Evolutionary conservation across 2,329 filamentous ascomycete genomes (phyloP), one percentile per base, ranked within the genome.

Genomic region (Exophiala dermatitidis): DNA sequence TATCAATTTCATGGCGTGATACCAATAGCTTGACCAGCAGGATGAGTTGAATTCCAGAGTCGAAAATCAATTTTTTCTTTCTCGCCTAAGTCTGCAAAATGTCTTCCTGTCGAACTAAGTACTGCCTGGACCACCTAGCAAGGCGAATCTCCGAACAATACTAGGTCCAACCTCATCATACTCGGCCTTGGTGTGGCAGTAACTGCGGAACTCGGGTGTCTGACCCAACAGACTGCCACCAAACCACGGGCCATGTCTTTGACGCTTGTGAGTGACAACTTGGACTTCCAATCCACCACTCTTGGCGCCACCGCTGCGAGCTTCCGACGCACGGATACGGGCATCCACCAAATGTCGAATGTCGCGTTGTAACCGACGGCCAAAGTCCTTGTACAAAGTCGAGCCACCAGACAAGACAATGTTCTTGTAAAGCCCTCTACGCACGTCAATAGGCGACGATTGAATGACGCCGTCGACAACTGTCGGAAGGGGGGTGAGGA

Each of bases 351-450:
- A 75, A 68, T 96, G 89, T 73, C 93, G 88, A 68, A 98, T 98
- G 68, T 98, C 94, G 68, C 93, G 84, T 75, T 98, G 94, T 76
- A 98, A 78, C 68, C 93, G 83, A 62, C 93, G 84, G 29, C 93
- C 93, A 72, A 98, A 98, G 73, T 98, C 90, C 74, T 97, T 96
- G 81, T 97, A 98, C 58, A 98, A 77, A 26, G 93, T 98, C 63
- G 90, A 96, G 65, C 93, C 93, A 68, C 93, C 93, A 2, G 91
- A 97, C 36, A 98, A 79, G 34, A 98, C 93, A 73, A 98, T 98
- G 74, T 98, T 98, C 83, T 98, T 98, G 82, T 98, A 98, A 36
- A 98, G 79, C 40, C 93, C 93, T 73, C 93, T 84, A 67, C 93
- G 86, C 43, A 98, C 94, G 68, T 98, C 93, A 65, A 98, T 98